Conservation (phyloP, 139 green algal genomes). For the Coelastrella sp. region DNA sequence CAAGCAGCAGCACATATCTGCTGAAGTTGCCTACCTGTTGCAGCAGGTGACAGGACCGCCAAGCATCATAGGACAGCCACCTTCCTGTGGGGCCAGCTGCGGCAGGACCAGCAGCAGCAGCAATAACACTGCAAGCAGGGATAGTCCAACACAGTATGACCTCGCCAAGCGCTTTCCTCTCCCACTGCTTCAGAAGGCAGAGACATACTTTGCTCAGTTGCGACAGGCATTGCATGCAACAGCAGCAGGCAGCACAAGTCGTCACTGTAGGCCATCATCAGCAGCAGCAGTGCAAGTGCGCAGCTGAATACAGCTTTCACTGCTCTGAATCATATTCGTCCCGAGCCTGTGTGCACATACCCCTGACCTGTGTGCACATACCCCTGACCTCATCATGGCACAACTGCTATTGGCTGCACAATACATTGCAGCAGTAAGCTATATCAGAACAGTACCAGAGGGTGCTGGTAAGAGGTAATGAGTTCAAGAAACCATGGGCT, state of each 20-base stretch:
- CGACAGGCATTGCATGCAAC: neutral
- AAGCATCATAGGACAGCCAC: neutral
- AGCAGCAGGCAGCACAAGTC: neutral
- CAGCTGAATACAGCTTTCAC: too few relatives aligned
- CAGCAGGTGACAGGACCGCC: neutral
- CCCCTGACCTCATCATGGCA: too few relatives aligned
- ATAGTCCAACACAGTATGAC: neutral
- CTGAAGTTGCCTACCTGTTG: neutral
- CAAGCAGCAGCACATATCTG: neutral
- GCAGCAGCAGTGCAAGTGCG: neutral
- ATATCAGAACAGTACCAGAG: too few relatives aligned
- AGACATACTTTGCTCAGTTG: neutral
- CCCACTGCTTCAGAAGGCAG: neutral
- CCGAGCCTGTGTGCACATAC: too few relatives aligned
- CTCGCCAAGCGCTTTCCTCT: neutral
- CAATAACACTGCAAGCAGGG: neutral
- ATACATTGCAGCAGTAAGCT: too few relatives aligned
- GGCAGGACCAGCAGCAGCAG: neutral
- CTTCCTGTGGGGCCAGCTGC: neutral
- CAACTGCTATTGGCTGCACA: too few relatives aligned
- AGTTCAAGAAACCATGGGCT: too few relatives aligned
- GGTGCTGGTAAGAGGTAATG: too few relatives aligned
- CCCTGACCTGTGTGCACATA: too few relatives aligned
- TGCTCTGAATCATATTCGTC: too few relatives aligned
- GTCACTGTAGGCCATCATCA: neutral